These are phyloP conservation scores for Coemansia sp. DNA, from an alignment of 192 early-diverging fungal genomes.

Conservation along the genomic window DNA sequence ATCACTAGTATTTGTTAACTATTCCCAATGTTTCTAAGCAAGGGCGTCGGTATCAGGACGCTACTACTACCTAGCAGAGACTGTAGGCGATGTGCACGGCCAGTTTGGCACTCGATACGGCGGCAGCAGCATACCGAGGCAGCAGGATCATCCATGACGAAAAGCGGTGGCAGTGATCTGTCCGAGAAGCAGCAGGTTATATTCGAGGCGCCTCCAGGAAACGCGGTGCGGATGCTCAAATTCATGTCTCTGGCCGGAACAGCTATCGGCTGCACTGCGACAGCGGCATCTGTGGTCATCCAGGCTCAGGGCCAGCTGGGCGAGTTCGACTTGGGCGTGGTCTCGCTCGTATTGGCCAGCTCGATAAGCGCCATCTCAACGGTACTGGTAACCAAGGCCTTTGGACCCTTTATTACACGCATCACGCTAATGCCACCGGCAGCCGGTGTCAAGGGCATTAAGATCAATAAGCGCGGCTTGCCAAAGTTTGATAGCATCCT, in stretches of 20 bases:
- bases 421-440: conserved; percentile 25
- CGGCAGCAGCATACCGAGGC: background rate
- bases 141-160: background rate
- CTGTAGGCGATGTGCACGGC: background rate
- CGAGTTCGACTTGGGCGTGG: conserved; percentile 21
- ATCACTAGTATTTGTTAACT: background rate
- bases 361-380: conserved; percentile 42
- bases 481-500: conserved; percentile 50
- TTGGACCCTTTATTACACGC: conserved; percentile 50
- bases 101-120: background rate
- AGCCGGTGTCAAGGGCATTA: background rate
- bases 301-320: conserved; percentile 21
- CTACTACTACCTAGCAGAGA: background rate
- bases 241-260: conserved; percentile 51
- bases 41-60: background rate
- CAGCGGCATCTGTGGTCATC: conserved; percentile 8
- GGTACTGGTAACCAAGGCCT: conserved; percentile 26
- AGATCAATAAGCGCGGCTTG: conserved; percentile 32
- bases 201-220: conserved; percentile 38
- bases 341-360: conserved; percentile 35
- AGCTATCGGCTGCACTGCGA: conserved; percentile 33
- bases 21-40: background rate
- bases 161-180: background rate
- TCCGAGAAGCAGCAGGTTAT: conserved; percentile 15
- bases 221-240: conserved; percentile 49